phyloP scores from a whole-genome alignment of 345 rosid species.

The Eucalyptus curtisii region DNA sequence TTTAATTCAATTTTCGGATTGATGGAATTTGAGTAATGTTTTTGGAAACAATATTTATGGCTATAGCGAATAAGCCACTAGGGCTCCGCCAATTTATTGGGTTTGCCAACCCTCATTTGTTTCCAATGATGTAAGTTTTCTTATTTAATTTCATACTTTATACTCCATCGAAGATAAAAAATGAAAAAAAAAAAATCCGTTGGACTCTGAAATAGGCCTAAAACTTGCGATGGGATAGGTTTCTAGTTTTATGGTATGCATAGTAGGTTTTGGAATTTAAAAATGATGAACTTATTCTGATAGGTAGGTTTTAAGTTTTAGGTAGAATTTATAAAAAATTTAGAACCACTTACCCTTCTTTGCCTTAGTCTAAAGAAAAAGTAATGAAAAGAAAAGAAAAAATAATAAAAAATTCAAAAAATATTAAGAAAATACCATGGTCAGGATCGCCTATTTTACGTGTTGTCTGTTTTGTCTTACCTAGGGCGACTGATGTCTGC shows the following conservation, averaged over 20 bases:
- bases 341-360: fast-evolving
- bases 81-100: neutral
- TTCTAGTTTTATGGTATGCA: fast-evolving
- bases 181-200: no score
- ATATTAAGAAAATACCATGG: neutral
- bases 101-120: neutral
- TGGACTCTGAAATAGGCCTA: no score
- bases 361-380: fast-evolving
- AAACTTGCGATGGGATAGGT: fast-evolving
- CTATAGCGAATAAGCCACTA: neutral
- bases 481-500: fast-evolving
- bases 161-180: neutral
- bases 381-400: fast-evolving
- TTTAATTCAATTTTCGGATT: neutral
- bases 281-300: fast-evolving
- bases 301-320: neutral
- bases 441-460: fast-evolving
- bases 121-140: neutral
- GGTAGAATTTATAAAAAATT: fast-evolving
- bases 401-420: no score
- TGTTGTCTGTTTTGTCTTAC: fast-evolving
- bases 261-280: fast-evolving
- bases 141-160: neutral
- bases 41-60: neutral
- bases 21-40: neutral